Evolutionary conservation across 1,284 basidiomycete species (phyloP).

Genomic region (Peniophora sp.): DNA sequence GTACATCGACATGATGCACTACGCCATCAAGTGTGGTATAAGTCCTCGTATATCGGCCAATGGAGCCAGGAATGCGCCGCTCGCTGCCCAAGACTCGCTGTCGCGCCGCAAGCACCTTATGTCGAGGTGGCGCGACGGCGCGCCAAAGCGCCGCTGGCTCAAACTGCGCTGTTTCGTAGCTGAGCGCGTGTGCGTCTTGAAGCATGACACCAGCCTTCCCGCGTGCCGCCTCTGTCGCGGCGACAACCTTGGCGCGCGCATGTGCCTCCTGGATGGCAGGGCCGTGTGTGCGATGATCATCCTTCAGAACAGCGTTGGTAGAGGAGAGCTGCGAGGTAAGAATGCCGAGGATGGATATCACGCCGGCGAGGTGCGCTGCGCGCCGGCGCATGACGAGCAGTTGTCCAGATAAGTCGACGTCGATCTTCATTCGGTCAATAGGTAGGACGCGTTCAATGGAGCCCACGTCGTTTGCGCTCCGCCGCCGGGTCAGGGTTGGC

Average conservation of each 20-base stretch:
- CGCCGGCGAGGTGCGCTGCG: slow-evolving; percentile 45
- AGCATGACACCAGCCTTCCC: slow-evolving; percentile 41
- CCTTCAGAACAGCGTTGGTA: slow-evolving; percentile 46
- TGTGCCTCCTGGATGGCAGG: slow-evolving; percentile 38
- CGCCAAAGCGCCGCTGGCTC: slow-evolving; percentile 57
- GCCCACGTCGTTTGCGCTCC: slow-evolving; percentile 56
- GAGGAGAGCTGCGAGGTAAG: slow-evolving; percentile 43
- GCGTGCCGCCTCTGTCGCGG: slow-evolving; percentile 41
- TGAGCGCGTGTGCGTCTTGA: slow-evolving; percentile 59
- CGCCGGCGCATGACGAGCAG: slow-evolving; percentile 59
- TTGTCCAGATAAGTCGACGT: slow-evolving; percentile 72
- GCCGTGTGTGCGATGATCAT: slow-evolving; percentile 46
- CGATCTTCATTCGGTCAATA: slow-evolving; percentile 60
- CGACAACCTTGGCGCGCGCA: slow-evolving; percentile 34
- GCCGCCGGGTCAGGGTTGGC: slow-evolving; percentile 27
- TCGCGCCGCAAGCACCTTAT: slow-evolving; percentile 54
- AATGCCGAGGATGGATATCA: slow-evolving; percentile 35
- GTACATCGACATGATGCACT: slow-evolving; percentile 51
- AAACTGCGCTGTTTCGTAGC: slow-evolving; percentile 67
- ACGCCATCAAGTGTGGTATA: slow-evolving; percentile 63
- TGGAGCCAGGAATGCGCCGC: slow-evolving; percentile 41
- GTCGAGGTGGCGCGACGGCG: slow-evolving; percentile 50
- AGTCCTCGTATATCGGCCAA: slow-evolving; percentile 51
- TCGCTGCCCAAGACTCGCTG: slow-evolving; percentile 46
- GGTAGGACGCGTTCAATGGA: slow-evolving; percentile 37